Evolutionary conservation across 352 stramenopile genomes (phyloP).

Genomic region (Phytophthora podocarpi): DNA sequence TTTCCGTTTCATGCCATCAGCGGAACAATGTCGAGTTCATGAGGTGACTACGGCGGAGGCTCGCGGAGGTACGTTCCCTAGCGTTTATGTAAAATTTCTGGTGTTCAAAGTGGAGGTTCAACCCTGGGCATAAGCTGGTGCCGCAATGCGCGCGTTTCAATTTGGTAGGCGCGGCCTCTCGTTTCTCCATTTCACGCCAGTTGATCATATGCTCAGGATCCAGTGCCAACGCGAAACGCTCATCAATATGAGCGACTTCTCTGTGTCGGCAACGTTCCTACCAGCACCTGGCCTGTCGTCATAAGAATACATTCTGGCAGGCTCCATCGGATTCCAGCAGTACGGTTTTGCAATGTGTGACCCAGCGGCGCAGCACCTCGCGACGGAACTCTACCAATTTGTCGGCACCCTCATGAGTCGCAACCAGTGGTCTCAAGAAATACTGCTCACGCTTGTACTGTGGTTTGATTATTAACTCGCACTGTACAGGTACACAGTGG

Average conservation of each 20-base stretch:
- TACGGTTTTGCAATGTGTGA: not conserved
- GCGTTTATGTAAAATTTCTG: not conserved
- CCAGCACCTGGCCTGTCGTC: not conserved
- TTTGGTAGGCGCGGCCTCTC: slow-evolving; percentile 4
- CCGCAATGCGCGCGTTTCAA: not conserved
- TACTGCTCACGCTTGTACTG: not conserved
- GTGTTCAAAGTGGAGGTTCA: slow-evolving; percentile 2
- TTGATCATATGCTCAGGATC: not conserved
- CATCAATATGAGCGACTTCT: slow-evolving; percentile 17
- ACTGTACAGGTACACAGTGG: too few species aligned
- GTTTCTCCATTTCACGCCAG: slow-evolving; percentile 2
- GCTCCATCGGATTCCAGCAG: slow-evolving; percentile 5
- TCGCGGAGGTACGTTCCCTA: slow-evolving; percentile 1
- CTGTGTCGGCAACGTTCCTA: slow-evolving; percentile 3
- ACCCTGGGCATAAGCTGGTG: slow-evolving; percentile 4
- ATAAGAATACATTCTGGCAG: not conserved
- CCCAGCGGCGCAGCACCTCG: not conserved
- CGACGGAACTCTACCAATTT: not conserved
- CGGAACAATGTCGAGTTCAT: not conserved
- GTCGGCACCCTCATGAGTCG: not conserved
- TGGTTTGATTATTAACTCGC: too few species aligned
- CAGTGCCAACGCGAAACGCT: not conserved
- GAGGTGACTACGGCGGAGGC: not conserved
- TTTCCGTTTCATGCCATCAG: too few species aligned
- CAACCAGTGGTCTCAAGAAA: not conserved